Percentiles rank a stretch among this genome's conserved stretches.
phyloP scores from a whole-genome alignment of 371 early-diverging fungal genomes.

The Mortierella sp. region DNA sequence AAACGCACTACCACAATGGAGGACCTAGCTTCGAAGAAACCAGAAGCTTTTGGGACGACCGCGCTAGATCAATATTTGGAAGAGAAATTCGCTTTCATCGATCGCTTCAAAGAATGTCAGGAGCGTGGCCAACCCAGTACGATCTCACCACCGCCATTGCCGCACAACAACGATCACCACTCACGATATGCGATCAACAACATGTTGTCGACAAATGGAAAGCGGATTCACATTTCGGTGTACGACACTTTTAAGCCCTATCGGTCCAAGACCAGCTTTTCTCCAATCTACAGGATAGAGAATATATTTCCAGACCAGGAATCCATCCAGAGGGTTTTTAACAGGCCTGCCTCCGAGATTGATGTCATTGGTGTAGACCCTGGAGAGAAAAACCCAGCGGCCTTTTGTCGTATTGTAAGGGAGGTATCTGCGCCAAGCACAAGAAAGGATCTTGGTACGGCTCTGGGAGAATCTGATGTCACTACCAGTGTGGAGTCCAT shows the following conservation, averaged over 20 bases:
- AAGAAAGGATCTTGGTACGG: too few relatives aligned
- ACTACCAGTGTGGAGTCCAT: too few relatives aligned
- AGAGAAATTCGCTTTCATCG: neutral
- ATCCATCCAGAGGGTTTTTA: neutral
- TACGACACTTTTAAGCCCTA: conserved; percentile 1
- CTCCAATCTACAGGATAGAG: neutral
- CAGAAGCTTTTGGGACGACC: neutral
- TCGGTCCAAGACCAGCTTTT: neutral
- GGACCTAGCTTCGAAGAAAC: neutral
- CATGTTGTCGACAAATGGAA: neutral
- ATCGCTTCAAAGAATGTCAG: neutral
- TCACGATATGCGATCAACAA: conserved; percentile 2
- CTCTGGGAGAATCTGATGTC: too few relatives aligned
- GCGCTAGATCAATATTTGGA: neutral
- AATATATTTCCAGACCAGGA: neutral
- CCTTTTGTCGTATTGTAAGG: conserved; percentile 2
- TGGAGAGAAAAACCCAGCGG: conserved; percentile 1
- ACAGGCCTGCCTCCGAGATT: neutral
- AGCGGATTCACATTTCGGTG: neutral
- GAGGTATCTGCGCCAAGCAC: neutral
- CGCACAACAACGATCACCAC: neutral
- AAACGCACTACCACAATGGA: conserved; percentile 1
- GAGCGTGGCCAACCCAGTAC: neutral
- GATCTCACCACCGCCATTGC: neutral
- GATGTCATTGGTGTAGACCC: neutral